Base-by-base conservation (phyloP, 2,329 filamentous ascomycete species). In the Colletotrichum noveboracense region DNA sequence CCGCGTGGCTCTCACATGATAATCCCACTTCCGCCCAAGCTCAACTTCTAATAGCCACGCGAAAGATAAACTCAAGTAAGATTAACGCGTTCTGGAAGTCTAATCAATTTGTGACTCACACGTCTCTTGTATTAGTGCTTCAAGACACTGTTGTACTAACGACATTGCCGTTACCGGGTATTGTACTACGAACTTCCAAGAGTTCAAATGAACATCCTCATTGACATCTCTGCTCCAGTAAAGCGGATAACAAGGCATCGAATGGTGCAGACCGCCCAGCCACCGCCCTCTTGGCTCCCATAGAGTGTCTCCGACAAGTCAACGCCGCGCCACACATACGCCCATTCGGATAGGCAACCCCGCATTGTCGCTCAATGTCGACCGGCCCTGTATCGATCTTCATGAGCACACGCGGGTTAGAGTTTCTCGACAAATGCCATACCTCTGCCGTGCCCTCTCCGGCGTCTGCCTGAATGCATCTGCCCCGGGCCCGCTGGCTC, bases 201-300 rank as follows among this genome's bases (percentile, higher is more conserved):
- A 52, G 12, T 21, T 52, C n/a, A 21, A n/a, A 52, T 9, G 43
- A 52, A 52, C 43, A 52, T 12, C 24, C 16, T 30, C 12, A 7
- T 60, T 32, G 26, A 24, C n/a, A 14, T 21, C 38, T 43, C 43
- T 58, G 16, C 3, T 43, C 66, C 24, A 9, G 1, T 13, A 28
- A 55, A 13, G 64, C 48, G 30, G 65, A 32, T 7, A 77, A 28
- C 21, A 77, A 24, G 3, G 13, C 28, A 26, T 77, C 75, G 7
- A 68, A 72, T 24, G 75, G 75, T n/a, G 72, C 75, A 30, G 72
- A 77, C 28, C 75, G 24, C n/a, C 75, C 75, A 10, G 72, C 58
- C 55, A 77, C 72, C 8, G 75, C 56, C 5, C 75, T 74, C 34
- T 72, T 77, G 21, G 43, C 65, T 36, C 48, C 13, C 72, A 68